These are phyloP conservation scores for Metarhizium robertsii DNA, from an alignment of 2,329 filamentous ascomycete genomes.

Conservation along the genomic window DNA sequence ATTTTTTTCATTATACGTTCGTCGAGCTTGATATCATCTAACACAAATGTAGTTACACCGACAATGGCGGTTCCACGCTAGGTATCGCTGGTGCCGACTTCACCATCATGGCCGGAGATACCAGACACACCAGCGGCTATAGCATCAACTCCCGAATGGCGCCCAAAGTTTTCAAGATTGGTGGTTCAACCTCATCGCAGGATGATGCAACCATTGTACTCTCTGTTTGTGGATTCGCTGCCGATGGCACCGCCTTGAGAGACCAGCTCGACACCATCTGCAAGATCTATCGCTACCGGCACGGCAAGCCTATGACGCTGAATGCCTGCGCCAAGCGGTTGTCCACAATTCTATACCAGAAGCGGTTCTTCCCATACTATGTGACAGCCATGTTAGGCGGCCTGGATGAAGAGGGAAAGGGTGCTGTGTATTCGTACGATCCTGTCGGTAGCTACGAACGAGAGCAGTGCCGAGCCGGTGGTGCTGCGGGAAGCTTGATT, in stretches of 20 bases:
- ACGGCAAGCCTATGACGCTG: slow-evolving; percentile 92
- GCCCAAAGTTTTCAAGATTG: slow-evolving; percentile 96
- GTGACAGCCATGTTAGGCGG: slow-evolving; percentile 90
- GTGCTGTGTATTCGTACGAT: slow-evolving; percentile 94
- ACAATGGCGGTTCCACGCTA: slow-evolving; percentile 94
- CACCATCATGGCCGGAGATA: slow-evolving; percentile 94
- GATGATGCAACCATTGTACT: slow-evolving; percentile 79
- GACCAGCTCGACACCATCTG: slow-evolving; percentile 89
- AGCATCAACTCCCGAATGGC: slow-evolving; percentile 96
- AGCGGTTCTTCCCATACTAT: slow-evolving; percentile 99
- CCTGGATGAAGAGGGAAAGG: slow-evolving; percentile 87
- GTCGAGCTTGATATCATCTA: neutral
- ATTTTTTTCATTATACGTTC: neutral
- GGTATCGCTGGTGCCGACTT: slow-evolving; percentile 93
- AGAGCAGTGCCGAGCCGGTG: slow-evolving; percentile 89
- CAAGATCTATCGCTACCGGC: slow-evolving; percentile 98
- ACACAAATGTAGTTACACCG: slow-evolving; percentile 64
- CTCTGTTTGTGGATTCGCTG: slow-evolving; percentile 91
- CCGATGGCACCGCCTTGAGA: slow-evolving; percentile 87
- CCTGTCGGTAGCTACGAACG: slow-evolving; percentile 96
- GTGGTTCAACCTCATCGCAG: slow-evolving; percentile 78
- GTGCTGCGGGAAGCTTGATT: slow-evolving; percentile 86
- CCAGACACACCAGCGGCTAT: slow-evolving; percentile 89
- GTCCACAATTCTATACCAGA: slow-evolving; percentile 90
- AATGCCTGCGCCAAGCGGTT: slow-evolving; percentile 91